Base-by-base conservation (phyloP, 768 basidiomycete genomes). In the Suillus sp. region DNA sequence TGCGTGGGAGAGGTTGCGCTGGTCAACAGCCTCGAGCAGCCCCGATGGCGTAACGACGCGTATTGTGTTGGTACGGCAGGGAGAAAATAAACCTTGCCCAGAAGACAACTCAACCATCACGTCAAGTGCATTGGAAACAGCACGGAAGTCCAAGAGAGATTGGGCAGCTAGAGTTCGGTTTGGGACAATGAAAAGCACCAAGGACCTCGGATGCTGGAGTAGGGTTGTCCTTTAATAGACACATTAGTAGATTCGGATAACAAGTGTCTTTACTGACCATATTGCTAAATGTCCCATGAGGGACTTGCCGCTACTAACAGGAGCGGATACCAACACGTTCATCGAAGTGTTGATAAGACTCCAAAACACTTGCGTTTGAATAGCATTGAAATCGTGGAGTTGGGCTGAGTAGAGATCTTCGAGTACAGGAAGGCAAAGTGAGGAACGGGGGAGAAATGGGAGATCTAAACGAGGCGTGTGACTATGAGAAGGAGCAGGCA, bases 321-420 rank as follows among this genome's bases (percentile, higher is more conserved):
- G 95, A 1, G 89, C 91, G 68, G 89, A 91, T 13, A 97, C 67
- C 35, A 98, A 75, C 3, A 86, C 74, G 71, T 95, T 92, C 38
- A 79, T 73, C 45, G 80, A 78, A 3, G 92, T 90, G 69, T 88
- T 85, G 59, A 88, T 77, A 18, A 92, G 68, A 45, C 87, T 86
- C 93, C 96, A 99, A 73, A 92, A 92, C 8, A 85, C 79, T 66
- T 99, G 96, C 0, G 91, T 93, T 71, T 99, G 97, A 1, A 97
- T 86, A 1, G 88, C 85, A 69, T 95, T 97, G 72, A 99, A 82
- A 35, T 83, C 81, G 27, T 77, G 79, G 32, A 90, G 65, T 50
- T 77, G 80, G 2, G 75, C 70, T 16, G 80, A 73, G 66, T 89
- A 82, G 2, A 81, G 63, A 22, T 78, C 74, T 67, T 82, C 78